Percentiles rank a stretch among this genome's conserved stretches.
These are phyloP conservation scores for Chaetomiaceae sp. DNA, from an alignment of 2,329 filamentous ascomycete species.

Conservation along the genomic window DNA sequence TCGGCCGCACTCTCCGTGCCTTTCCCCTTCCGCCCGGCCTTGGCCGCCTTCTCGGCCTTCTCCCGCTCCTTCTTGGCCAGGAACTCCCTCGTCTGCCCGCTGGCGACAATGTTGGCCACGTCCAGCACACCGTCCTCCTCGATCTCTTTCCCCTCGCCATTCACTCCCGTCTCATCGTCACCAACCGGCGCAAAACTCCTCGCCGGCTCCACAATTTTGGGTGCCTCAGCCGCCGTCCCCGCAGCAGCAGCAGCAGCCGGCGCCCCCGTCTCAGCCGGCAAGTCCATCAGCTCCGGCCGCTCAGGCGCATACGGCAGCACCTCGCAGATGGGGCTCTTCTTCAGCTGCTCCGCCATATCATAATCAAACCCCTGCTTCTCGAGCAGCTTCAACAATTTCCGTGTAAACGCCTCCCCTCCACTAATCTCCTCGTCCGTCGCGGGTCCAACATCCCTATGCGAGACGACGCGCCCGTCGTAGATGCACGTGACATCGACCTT, in stretches of 20 bases:
- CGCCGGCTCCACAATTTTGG: constrained; percentile 31
- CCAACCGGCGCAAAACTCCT: constrained; percentile 15
- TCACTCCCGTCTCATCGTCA: constrained; percentile 32
- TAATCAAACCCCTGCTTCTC: constrained; percentile 51
- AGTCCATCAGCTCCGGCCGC: constrained; percentile 44
- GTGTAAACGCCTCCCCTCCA: constrained; percentile 84
- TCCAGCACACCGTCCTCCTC: constrained; percentile 71
- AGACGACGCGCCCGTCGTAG: constrained; percentile 72
- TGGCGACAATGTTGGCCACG: constrained; percentile 78
- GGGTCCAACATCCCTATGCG: constrained; percentile 58
- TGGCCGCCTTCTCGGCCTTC: constrained; percentile 59
- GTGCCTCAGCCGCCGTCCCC: constrained; percentile 31
- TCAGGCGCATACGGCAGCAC: constrained; percentile 55
- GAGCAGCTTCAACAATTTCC: constrained; percentile 64
- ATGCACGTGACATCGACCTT: constrained; percentile 93
- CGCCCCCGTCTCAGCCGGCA: constrained; percentile 39
- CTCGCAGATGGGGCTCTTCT: constrained; percentile 63
- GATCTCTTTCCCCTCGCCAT: constrained; percentile 39
- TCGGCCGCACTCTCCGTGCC: constrained; percentile 52
- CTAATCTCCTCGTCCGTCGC: constrained; percentile 50
- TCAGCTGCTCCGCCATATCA: constrained; percentile 67
- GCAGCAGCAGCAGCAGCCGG: constrained; percentile 12
- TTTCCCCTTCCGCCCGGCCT: constrained; percentile 57
- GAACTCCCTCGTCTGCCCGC: constrained; percentile 76
- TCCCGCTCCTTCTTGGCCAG: constrained; percentile 79